Base-by-base conservation (phyloP, 495 filamentous ascomycete species). In the Trichoderma gamsii region DNA sequence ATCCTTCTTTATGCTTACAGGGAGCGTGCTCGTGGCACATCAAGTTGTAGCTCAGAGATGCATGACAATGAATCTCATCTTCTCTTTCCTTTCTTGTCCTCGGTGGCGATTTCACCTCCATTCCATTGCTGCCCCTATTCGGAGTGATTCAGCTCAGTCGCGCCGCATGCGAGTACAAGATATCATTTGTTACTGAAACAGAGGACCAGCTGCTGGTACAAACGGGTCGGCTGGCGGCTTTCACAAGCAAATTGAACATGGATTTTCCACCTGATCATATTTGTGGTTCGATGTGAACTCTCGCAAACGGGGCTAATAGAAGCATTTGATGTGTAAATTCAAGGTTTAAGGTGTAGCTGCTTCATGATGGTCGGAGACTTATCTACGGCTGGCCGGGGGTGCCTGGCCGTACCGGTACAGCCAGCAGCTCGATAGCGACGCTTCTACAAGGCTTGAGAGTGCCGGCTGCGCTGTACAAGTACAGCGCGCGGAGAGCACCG, bases 71-170 rank as follows among this genome's bases (percentile, higher is more conserved):
- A 38, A 38, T 38, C 8, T 7, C 4, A 7, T 38, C 35, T 6
- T 38, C 35, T 38, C 35, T 38, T 49, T 49, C 15, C 44, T 49
- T 12, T n/a, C n/a, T n/a, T 11, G 44, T 49, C 44, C 44, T 6
- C 35, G 35, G 35, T 9, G 35, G 35, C 35, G 35, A 38, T 29
- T 29, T 29, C 29, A 49, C 21, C n/a, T 21, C 9, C 51, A 56
- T 56, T 56, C 51, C 51, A 56, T 21, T 11, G 44, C 51, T n/a
- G 7, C 21, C 51, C 51, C 51, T 56, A 56, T 56, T n/a, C 51
- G n/a, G 51, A 6, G 51, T n/a, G 51, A 25, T 25, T 56, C 51
- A 23, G 51, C 51, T 23, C n/a, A 11, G 16, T 25, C 18, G 18
- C 51, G 16, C 16, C 25, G 51, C 21, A 16, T 12, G 51, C 18